phyloP scores from a whole-genome alignment of 73 alveolate genomes.

The Diophrys appendiculata region DNA sequence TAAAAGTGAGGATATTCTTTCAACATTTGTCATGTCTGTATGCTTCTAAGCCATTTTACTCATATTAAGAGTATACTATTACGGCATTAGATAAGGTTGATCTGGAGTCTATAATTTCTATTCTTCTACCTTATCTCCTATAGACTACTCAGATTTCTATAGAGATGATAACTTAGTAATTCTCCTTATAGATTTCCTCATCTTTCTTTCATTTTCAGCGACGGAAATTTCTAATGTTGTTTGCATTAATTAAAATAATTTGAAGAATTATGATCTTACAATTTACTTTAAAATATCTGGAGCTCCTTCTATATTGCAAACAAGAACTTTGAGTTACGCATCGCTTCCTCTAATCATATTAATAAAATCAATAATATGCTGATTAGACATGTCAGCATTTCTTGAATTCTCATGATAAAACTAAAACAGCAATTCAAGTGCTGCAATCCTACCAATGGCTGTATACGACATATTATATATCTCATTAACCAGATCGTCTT shows the following conservation, averaged over 20 bases:
- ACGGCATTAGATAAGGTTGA: too few species aligned
- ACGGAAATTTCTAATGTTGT: background rate
- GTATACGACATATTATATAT: background rate
- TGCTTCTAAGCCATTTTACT: too few species aligned
- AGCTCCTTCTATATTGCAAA: background rate
- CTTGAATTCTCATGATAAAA: background rate
- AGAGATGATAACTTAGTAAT: too few species aligned
- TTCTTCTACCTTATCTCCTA: too few species aligned
- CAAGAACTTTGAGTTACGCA: background rate
- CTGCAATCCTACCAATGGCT: background rate
- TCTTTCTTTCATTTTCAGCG: too few species aligned
- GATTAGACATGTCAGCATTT: background rate
- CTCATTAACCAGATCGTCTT: background rate
- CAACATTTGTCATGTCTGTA: too few species aligned
- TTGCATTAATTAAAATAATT: too few species aligned
- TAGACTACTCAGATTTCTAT: too few species aligned
- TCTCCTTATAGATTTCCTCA: too few species aligned
- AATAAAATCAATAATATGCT: background rate
- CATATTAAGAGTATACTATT: too few species aligned
- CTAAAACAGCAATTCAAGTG: background rate
- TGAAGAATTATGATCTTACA: background rate
- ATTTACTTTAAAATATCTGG: background rate
- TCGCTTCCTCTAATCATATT: background rate
- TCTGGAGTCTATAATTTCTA: too few species aligned
- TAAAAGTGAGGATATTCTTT: too few species aligned